A percentile compares a stretch with the other conserved stretches of the same genome.
These are phyloP conservation scores for Kodamaea hsintzibuensis DNA, from an alignment of 805 yeast genomes.

Conservation along the genomic window DNA sequence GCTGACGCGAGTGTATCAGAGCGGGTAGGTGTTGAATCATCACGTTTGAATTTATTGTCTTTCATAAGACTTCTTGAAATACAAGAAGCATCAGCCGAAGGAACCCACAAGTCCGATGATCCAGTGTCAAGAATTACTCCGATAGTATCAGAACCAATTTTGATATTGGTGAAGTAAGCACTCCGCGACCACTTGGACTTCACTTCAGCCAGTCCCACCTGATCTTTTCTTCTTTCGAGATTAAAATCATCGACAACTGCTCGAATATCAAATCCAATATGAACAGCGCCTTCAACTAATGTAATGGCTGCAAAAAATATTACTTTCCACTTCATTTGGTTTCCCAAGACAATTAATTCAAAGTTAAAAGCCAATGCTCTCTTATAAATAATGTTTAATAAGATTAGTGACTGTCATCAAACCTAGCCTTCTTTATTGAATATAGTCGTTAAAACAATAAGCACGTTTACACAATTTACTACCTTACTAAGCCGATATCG, in stretches of 20 bases:
- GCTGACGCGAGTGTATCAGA: neutral
- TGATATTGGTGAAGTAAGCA: slow-evolving; percentile 6
- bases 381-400: too few species aligned
- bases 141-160: slow-evolving; percentile 22
- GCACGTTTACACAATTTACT: too few species aligned
- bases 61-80: neutral
- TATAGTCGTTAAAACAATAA: too few species aligned
- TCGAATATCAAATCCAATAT: neutral
- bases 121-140: slow-evolving; percentile 72
- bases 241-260: neutral
- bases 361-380: too few species aligned
- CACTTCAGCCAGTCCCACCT: neutral
- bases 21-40: slow-evolving; percentile 5
- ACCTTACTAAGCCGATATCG: too few species aligned
- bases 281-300: neutral
- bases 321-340: neutral
- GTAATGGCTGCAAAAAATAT: neutral
- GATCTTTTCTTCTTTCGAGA: neutral
- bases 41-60: too few species aligned
- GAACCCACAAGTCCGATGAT: slow-evolving; percentile 65
- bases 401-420: too few species aligned
- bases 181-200: neutral
- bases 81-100: neutral
- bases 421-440: too few species aligned
- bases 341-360: too few species aligned